A percentile compares a stretch with the other conserved stretches of the same genome.
These are phyloP conservation scores for Alternaria alternata DNA, from an alignment of 2,329 filamentous ascomycete genomes.

Conservation along the genomic window DNA sequence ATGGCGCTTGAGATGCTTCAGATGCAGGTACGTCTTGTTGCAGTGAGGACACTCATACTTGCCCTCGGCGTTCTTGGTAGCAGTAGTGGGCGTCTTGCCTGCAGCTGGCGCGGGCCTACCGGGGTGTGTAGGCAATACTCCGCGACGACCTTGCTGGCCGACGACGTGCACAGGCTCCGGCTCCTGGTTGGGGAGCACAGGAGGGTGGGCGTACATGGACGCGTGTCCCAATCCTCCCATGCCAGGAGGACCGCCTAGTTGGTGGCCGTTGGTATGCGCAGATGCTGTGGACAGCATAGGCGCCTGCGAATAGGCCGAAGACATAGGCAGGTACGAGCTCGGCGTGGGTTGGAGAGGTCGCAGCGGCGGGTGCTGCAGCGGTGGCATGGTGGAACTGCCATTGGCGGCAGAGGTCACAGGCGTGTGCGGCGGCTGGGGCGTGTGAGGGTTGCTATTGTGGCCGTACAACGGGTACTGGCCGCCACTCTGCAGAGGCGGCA, in stretches of 20 bases:
- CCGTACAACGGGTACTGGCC: constrained; percentile 45
- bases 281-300: constrained; percentile 44
- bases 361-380: constrained; percentile 50
- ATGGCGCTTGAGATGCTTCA: constrained; percentile 97
- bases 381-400: constrained; percentile 42
- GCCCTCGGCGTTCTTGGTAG: constrained; percentile 94
- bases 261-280: constrained; percentile 46
- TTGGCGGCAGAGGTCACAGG: constrained; percentile 44
- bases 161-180: constrained; percentile 86
- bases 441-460: constrained; percentile 50
- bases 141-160: constrained; percentile 89
- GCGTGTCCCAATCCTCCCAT: constrained; percentile 48
- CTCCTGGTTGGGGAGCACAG: constrained; percentile 53
- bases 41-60: constrained; percentile 99
- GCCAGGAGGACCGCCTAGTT: constrained; percentile 50
- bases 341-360: constrained; percentile 50
- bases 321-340: constrained; percentile 44
- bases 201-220: constrained; percentile 49
- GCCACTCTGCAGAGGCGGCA: constrained; percentile 47
- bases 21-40: constrained; percentile 96
- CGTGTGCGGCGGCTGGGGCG: constrained; percentile 48
- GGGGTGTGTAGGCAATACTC: constrained; percentile 89
- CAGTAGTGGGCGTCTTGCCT: constrained; percentile 84
- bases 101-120: constrained; percentile 81
- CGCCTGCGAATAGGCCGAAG: constrained; percentile 48